Base-by-base conservation (phyloP, 805 yeast genomes). In the Candida berthetii region DNA sequence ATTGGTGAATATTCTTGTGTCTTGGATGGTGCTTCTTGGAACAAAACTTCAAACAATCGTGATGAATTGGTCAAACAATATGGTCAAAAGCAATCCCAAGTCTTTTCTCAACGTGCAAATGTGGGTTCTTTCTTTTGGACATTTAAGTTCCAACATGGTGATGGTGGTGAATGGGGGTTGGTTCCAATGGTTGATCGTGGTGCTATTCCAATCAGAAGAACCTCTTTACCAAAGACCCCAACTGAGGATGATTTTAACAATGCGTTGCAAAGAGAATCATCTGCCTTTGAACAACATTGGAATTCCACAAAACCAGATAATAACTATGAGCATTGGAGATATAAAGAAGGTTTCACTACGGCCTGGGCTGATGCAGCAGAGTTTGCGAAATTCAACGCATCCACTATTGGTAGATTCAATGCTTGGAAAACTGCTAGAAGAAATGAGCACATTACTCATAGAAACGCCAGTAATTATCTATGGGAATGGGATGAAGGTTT, bases 81-180 rank as follows among this genome's bases (percentile, higher is more conserved):
- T 55, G 96, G 96, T 10, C 66, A 66, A 16, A 60, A 58, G n/a
- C 81, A 87, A 58, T 48, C 61, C 5, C 53, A 62, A 3, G 47
- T 74, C 6, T 76, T 85, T 54, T 54, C 58, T 5, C 51, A 72
- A 31, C 63, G 82, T 29, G 82, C 91, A 1, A 60, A 69, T 9
- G 73, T 78, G 42, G 98, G 98, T 0, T 71, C 76, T 44, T 90
- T 73, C 61, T 91, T 93, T 62, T 91, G 98, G 98, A 85, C 96
- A 2, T 85, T 66, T 60, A 87, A 88, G 62, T 90, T 90, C 56
- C 77, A 83, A 57, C 71, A 79, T 43, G 97, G 97, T 2, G 83
- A 82, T 55, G 97, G 97, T 35, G 98, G 98, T 14, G 97, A 88
- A 64, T 91, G 98, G 98, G 97, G 93, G 38, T 82, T 87, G 62